Base-by-base conservation (phyloP, 1,139 yeast species). In the Magnusiomyces ingens region DNA sequence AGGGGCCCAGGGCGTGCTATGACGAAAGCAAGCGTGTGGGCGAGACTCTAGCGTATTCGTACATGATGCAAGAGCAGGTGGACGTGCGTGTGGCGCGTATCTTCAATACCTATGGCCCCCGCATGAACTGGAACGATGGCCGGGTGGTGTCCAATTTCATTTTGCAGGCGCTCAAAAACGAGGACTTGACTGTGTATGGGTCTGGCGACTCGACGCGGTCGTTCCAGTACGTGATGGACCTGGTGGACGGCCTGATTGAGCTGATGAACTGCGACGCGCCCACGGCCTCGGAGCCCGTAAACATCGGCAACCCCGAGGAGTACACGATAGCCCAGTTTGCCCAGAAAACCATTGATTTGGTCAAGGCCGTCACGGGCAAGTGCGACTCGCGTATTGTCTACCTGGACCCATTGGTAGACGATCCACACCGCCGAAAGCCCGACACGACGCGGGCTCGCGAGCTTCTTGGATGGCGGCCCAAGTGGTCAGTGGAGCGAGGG, bases 121-220 rank as follows among this genome's bases (percentile, higher is more conserved):
- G 66, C 26, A 62, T 62, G 65, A 61, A 60, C 45, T 62, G 65
- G 65, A 62, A 62, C 47, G 66, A 62, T 36, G 66, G 66, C 10
- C 54, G 66, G 11, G 66, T 62, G 2, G 65, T 62, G 15, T 62
- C 65, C 36, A 62, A 62, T 32, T 62, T 62, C 53, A 62, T 62
- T 41, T 42, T 62, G 26, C 66, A 62, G 51, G 64, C 64, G 26
- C 56, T 62, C 17, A 59, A 60, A 48, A 54, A 58, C 48, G 63
- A 62, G 41, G 60, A 61, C 41, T 45, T 62, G 51, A 59, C 64
- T 2, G 56, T 62, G 5, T 62, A 62, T 52, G 66, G 66, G 15
- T 60, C 58, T 49, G 66, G 66, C 12, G 35, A 50, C 26, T 57
- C 64, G 10, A 61, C 65, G 5, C 52, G 66, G 19, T 62, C 65